phyloP scores from a whole-genome alignment of 805 yeast species.

The Debaryomyces tyrocola region DNA sequence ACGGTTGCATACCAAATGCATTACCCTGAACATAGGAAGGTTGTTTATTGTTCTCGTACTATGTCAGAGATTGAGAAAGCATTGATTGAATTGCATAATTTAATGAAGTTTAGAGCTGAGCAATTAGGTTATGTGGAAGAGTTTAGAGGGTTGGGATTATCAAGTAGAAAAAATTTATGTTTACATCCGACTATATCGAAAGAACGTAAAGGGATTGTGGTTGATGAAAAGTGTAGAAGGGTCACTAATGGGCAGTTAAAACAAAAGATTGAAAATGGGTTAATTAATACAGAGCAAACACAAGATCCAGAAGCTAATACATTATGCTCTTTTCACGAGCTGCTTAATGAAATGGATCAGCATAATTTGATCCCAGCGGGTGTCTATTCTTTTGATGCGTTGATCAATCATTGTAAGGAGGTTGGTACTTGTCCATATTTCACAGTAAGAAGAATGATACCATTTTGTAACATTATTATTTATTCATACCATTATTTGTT shows the following conservation, averaged over 20 bases:
- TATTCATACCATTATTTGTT: conserved; percentile 94
- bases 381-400: conserved; percentile 88
- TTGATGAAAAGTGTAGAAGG: conserved; percentile 94
- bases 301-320: conserved; percentile 34
- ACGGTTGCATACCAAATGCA: conserved; percentile 95
- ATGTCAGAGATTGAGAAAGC: conserved; percentile 99
- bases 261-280: conserved; percentile 52
- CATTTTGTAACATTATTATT: conserved; percentile 89
- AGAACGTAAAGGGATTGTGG: conserved; percentile 87
- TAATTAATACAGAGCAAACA: conserved; percentile 52
- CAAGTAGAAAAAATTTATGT: conserved; percentile 93
- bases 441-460: conserved; percentile 96
- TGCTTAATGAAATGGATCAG: conserved; percentile 81
- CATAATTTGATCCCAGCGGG: conserved; percentile 89
- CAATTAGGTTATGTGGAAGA: conserved; percentile 88
- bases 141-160: conserved; percentile 89
- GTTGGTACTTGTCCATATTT: conserved; percentile 93
- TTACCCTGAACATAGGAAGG: conserved; percentile 91
- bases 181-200: conserved; percentile 83
- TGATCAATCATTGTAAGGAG: conserved; percentile 72
- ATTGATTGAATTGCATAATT: conserved; percentile 78
- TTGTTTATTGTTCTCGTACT: conserved; percentile 97
- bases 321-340: conserved; percentile 89
- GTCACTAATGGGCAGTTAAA: conserved; percentile 90
- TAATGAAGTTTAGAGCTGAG: conserved; percentile 82